Evolutionary conservation across 106 monocot genomes (phyloP), one percentile per base, ranked within the genome.

Genomic region (Platanthera zijinensis): DNA sequence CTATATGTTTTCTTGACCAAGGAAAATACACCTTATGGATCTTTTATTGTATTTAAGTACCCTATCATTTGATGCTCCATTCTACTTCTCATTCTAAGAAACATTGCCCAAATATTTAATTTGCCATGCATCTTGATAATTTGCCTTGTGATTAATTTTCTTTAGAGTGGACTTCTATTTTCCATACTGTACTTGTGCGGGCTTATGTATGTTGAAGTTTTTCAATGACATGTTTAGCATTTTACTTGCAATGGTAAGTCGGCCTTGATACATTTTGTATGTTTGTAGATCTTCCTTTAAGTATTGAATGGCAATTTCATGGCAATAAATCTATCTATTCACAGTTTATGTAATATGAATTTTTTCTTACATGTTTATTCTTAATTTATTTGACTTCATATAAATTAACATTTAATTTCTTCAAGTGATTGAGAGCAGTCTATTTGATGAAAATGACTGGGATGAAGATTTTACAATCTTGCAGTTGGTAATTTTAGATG

Each of bases 381-480:
- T n/a, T n/a, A n/a, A 46, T 47, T 8, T 15, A 46, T 21, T 69
- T 69, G 11, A 3, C 69, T 69, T 30, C 18, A 69, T 46, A 10
- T 49, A 15, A 18, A 73, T 50, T 51, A 13, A 13, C 25, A 6
- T 51, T 47, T 18, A 54, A 32, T 67, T 28, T 30, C 54, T 88
- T 80, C 84, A 96, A 93, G 93, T 90, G 45, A 82, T 96, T 80
- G 96, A 96, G 78, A 96, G 96, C 80, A 96, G 96, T 71, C 83
- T 90, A 13, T 84, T 77, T 80, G 89, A 85, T 76, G 93, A 84
- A 82, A 82, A 74, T 80, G 61, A 82, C 39, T 85, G 63, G 28
- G 88, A 81, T 45, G 96, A 93, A 76, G 96, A 93, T 89, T 89
- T 96, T 22, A 87, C 70, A 48, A 80, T 96, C 64, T 93, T 87